Percentiles rank a stretch among this genome's conserved stretches.
These are phyloP conservation scores for Pseudoperonospora humuli DNA, from an alignment of 352 stramenopile genomes.

Conservation along the genomic window DNA sequence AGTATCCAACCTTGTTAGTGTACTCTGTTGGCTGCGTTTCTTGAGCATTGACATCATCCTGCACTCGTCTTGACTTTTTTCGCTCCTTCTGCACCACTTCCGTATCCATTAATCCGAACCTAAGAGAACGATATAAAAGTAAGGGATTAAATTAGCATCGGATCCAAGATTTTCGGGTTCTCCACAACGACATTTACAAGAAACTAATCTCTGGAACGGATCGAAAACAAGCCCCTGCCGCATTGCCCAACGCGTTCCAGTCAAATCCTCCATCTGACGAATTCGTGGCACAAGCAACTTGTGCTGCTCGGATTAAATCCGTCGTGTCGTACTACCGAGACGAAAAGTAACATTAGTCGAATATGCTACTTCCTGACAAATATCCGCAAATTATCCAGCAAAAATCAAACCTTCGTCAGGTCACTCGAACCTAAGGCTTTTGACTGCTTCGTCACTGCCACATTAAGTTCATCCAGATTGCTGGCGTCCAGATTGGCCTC, in stretches of 20 bases:
- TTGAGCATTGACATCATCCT: constrained; percentile 43
- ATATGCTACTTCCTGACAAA: background rate
- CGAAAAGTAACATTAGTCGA: background rate
- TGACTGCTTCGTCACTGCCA: constrained; percentile 64
- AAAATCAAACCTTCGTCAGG: constrained; percentile 45
- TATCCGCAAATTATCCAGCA: background rate
- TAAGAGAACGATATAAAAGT: constrained; percentile 11
- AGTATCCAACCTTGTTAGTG: constrained; percentile 50
- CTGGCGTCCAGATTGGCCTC: constrained; percentile 76
- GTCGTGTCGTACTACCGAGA: constrained; percentile 43
- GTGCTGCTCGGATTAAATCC: constrained; percentile 51
- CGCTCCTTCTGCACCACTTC: constrained; percentile 66
- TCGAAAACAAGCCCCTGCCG: constrained; percentile 63
- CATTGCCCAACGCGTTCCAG: constrained; percentile 50
- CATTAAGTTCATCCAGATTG: constrained; percentile 79
- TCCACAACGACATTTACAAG: constrained; percentile 27
- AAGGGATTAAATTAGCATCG: background rate
- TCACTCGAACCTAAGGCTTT: constrained; percentile 62
- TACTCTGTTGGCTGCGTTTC: constrained; percentile 63
- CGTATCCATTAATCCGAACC: constrained; percentile 71
- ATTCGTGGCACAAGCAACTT: constrained; percentile 35
- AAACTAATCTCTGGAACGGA: constrained; percentile 67
- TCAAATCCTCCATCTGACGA: constrained; percentile 38
- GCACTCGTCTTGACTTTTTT: constrained; percentile 33
- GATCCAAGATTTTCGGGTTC: background rate